Base-by-base conservation (phyloP, 2,329 filamentous ascomycete species). In the Aspergillus sp. region DNA sequence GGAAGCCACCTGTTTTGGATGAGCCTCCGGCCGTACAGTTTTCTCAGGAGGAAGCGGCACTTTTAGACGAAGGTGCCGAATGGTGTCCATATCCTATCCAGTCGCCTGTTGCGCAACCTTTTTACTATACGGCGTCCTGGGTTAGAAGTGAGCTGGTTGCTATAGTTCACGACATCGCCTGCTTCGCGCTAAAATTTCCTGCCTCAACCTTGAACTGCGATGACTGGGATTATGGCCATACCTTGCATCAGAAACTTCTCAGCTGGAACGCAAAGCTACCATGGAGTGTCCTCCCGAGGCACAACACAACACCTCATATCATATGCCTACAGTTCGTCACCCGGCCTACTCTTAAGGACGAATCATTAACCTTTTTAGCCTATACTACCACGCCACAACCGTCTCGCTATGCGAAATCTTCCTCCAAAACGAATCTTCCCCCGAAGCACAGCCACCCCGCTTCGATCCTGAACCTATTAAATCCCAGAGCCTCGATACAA, bases 321-420 rank as follows among this genome's bases (percentile, higher is more conserved):
- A 51, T 69, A 7, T 68, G 64, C 28, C 50, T 69, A 41, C 68
- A 68, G 68, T 69, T 15, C 31, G 66, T 60, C 15, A 13, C 9
- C 28, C 17, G 8, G 3, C 22, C 15, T 15, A 3, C 11, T 4
- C 13, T 6, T 6, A n/a, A 23, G 13, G 3, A n/a, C 5, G 22
- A 34, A 3, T 6, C 43, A 49, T 61, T 67, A 9, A 67, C 38
- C 5, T 3, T 13, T 19, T 6, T 31, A 69, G 68, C 30, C 56
- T 68, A 11, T 68, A 68, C 51, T 67, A 66, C 50, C 59, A 69
- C 23, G 65, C 65, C 1, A 68, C 68, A 5, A 28, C 67, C 23
- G 61, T 67, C 23, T 67, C 64, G 3, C 34, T 69, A 7, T 63
- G 61, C 28, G 61, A 61, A 19, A 57, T 66, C 1, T 64, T 65